Base-by-base conservation (phyloP, 305 asterid genomes). In the Plantago rigida region DNA sequence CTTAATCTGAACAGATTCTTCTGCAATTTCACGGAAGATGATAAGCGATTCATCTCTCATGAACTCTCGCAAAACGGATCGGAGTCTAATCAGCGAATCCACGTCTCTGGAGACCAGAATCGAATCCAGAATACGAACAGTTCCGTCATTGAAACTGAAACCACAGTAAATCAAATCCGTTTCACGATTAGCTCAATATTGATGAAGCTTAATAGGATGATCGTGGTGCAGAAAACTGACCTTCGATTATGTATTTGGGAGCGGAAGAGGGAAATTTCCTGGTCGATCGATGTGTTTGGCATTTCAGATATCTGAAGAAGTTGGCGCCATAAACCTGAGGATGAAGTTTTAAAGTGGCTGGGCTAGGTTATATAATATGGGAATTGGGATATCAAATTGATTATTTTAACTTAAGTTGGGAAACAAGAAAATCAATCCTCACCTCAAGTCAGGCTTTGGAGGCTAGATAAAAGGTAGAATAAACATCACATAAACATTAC, bases 231-330 rank as follows among this genome's bases (percentile, higher is more conserved):
- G 34, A 13, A 54, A 24, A 55, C 76, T 60, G 12, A 86, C 97
- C 86, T 82, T 69, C 91, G 80, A 57, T 69, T 69, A 46, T 80
- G 76, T 58, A 86, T 71, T 66, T 80, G 85, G 61, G 70, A 59
- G 69, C 82, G 75, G 51, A 89, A 86, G 64, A 79, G 81, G 69
- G 82, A 75, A 60, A 82, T 78, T 65, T 86, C 90, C 59, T 71
- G 84, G 13, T 68, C 50, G 48, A 51, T 52, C 26, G 75, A 50
- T 64, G 69, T 36, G 49, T 9, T 66, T 15, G 77, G 59, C 90
- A 84, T 84, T 31, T 22, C 7, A 0, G 10, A 8, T 36, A 63
- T 65, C 34, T 15, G 29, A 47, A 67, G 13, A 15, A 29, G 36
- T n/a, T 34, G 47, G 59, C 63, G 63, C 63, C 63, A 58, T 10